A percentile compares a stretch with the other conserved stretches of the same genome.
Evolutionary conservation across 2,329 filamentous ascomycete species (phyloP).

Genomic region (Cadophora luteo-olivacea): DNA sequence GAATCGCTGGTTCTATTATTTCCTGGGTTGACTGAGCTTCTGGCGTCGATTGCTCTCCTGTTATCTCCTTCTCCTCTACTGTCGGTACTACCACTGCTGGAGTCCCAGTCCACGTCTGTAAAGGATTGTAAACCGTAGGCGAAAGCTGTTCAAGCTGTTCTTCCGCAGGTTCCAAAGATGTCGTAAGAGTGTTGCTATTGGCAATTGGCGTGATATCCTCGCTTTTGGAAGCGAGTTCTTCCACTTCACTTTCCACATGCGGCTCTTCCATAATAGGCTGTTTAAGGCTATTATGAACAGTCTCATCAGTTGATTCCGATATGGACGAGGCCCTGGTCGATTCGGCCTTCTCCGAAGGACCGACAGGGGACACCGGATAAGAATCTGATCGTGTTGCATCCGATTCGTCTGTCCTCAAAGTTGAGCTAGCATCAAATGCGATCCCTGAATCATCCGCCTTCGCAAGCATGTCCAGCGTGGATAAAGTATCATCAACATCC

Average conservation of each 20-base stretch:
- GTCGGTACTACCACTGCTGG: background rate
- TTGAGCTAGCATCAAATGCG: constrained; percentile 54
- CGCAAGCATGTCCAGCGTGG: constrained; percentile 44
- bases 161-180: background rate
- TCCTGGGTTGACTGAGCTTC: background rate
- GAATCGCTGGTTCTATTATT: background rate
- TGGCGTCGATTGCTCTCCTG: background rate
- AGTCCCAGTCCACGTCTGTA: background rate
- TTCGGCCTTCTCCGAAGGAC: constrained; percentile 61
- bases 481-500: constrained; percentile 38
- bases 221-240: constrained; percentile 5
- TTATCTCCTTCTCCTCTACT: background rate
- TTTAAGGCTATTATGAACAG: constrained; percentile 48
- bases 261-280: constrained; percentile 14
- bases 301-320: constrained; percentile 68
- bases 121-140: constrained; percentile 20
- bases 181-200: background rate
- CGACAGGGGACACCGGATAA: constrained; percentile 61
- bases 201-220: constrained; percentile 14
- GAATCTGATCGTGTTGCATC: constrained; percentile 58
- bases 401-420: constrained; percentile 45
- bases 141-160: constrained; percentile 20
- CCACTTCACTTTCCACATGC: constrained; percentile 13
- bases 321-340: constrained; percentile 70
- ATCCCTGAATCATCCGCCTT: constrained; percentile 59